Percentiles rank a stretch among this genome's conserved stretches.
These are phyloP conservation scores for Cyclotella kingstonii DNA, from an alignment of 108 stramenopile genomes.

Conservation along the genomic window DNA sequence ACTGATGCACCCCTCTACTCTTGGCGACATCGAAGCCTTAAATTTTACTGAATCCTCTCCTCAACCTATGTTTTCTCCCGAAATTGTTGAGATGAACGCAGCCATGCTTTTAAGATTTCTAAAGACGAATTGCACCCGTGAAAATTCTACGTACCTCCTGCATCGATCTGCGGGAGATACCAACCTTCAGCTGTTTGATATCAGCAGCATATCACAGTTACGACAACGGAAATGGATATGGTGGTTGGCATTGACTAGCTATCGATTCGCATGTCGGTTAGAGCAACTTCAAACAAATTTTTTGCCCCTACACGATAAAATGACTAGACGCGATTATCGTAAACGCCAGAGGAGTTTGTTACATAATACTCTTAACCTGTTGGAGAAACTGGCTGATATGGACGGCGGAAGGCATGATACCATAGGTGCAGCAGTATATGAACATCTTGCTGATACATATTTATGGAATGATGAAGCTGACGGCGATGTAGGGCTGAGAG, in stretches of 20 bases:
- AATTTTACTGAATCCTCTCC: conserved; percentile 4
- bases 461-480: conserved; percentile 44
- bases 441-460: conserved; percentile 81
- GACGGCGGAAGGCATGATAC: conserved; percentile 82
- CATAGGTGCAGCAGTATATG: conserved; percentile 68
- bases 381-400: conserved; percentile 81
- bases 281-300: conserved; percentile 53
- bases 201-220: conserved; percentile 70
- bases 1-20: conserved; percentile 71
- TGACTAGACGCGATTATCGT: conserved; percentile 61
- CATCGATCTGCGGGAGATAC: conserved; percentile 58
- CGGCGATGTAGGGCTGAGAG: conserved; percentile 16
- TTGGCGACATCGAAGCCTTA: conserved; percentile 32
- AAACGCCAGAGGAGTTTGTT: conserved; percentile 69
- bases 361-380: conserved; percentile 66
- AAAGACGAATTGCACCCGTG: conserved; percentile 75
- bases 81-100: conserved; percentile 88
- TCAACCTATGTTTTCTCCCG: conserved; percentile 62
- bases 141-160: conserved; percentile 80
- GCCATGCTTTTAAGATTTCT: conserved; percentile 73
- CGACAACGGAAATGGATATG: conserved; percentile 83
- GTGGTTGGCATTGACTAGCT: conserved; percentile 84
- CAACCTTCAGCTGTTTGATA: conserved; percentile 81
- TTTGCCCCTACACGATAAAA: conserved; percentile 12
- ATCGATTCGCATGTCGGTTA: conserved; percentile 77